A percentile compares a stretch with the other conserved stretches of the same genome.
Evolutionary conservation across 2,329 filamentous ascomycete genomes (phyloP).

Genomic region (Trichophyton schoenleinii): DNA sequence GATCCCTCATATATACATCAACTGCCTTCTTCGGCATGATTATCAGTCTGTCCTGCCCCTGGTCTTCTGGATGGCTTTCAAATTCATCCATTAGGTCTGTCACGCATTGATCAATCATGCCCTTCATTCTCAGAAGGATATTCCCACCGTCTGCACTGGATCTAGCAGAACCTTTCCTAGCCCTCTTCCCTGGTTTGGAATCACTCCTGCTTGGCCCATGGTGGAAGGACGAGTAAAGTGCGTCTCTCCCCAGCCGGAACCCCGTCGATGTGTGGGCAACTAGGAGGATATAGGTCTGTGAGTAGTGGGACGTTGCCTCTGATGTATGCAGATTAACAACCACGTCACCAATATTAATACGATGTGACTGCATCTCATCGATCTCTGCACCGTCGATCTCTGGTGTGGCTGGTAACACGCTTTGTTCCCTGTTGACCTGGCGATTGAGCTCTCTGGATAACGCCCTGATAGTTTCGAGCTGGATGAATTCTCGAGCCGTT

Average conservation of each 20-base stretch:
- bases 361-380: not conserved
- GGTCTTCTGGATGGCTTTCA: slow-evolving; percentile 4
- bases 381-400: not conserved
- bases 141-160: not conserved
- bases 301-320: slow-evolving; percentile 33
- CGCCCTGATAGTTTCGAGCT: not conserved
- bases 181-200: not conserved
- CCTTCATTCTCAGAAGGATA: slow-evolving; percentile 17
- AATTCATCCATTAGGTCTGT: slow-evolving; percentile 36
- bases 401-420: not conserved
- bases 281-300: slow-evolving; percentile 42
- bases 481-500: not conserved
- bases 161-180: not conserved
- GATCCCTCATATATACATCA: slow-evolving; percentile 46
- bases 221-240: slow-evolving; percentile 30
- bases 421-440: not conserved
- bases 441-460: not conserved
- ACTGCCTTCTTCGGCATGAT: slow-evolving; percentile 28
- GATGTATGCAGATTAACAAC: slow-evolving; percentile 21
- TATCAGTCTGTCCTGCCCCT: not conserved
- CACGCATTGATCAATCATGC: slow-evolving; percentile 35
- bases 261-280: slow-evolving; percentile 40
- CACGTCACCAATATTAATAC: not conserved
- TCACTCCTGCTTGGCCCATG: slow-evolving; percentile 4
- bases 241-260: slow-evolving; percentile 41